Conservation (phyloP, 129 eudicot species). For the Pulicaria dysenterica region DNA sequence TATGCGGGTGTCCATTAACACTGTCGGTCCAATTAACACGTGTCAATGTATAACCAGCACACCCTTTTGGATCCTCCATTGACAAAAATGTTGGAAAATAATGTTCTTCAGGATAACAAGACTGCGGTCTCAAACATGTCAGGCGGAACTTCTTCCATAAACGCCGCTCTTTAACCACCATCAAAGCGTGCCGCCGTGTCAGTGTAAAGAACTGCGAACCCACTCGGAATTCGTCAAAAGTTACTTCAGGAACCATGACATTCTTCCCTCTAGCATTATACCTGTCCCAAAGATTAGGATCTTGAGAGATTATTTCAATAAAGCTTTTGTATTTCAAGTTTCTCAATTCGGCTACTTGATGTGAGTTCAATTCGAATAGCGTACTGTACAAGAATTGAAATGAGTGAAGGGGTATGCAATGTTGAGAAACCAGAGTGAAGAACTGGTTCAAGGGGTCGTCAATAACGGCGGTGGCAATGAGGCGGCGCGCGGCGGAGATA, state of each 20-base stretch:
- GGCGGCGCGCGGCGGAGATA: conserved; percentile 80
- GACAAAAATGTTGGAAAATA: conserved; percentile 83
- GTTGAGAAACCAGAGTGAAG: conserved; percentile 73
- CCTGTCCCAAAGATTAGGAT: conserved; percentile 51
- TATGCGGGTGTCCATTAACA: conserved; percentile 83
- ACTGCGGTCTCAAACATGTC: conserved; percentile 55
- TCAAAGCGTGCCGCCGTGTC: conserved; percentile 55
- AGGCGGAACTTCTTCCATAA: conserved; percentile 80
- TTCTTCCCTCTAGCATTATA: conserved; percentile 76
- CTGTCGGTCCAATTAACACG: conserved; percentile 83
- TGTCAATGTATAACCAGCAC: conserved; percentile 67
- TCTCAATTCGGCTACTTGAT: conserved; percentile 35
- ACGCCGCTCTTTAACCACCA: conserved; percentile 60
- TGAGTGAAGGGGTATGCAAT: conserved; percentile 76
- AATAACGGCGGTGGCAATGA: conserved; percentile 67
- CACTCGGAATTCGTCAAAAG: conserved; percentile 55
- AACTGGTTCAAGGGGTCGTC: conserved; percentile 61
- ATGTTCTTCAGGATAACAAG: conserved; percentile 97
- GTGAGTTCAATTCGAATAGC: conserved; percentile 26
- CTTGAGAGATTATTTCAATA: conserved; percentile 66
- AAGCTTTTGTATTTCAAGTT: conserved; percentile 45
- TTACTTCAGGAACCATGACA: conserved; percentile 78
- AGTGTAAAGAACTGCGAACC: conserved; percentile 89
- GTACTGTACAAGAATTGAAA: conserved; percentile 52
- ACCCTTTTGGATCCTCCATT: conserved; percentile 70